phyloP scores from a whole-genome alignment of 331 rosid species.

The Quercus lobata region DNA sequence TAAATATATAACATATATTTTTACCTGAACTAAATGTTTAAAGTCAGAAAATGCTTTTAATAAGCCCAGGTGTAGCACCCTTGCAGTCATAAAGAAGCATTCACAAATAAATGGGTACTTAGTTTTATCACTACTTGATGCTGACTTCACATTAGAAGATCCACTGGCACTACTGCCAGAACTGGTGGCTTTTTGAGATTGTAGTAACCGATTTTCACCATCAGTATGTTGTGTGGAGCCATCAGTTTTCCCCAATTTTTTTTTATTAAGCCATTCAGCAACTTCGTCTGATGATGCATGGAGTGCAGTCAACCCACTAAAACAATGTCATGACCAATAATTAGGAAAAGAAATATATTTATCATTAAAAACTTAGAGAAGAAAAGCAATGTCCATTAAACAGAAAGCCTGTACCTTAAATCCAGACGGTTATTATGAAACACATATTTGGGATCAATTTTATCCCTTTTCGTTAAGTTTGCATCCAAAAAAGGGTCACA shows the following conservation, averaged over 20 bases:
- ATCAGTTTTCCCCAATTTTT: slow-evolving; percentile 34
- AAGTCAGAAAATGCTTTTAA: slow-evolving; percentile 93
- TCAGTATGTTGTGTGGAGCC: slow-evolving; percentile 36
- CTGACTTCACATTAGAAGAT: slow-evolving; percentile 34
- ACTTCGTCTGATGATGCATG: slow-evolving; percentile 97
- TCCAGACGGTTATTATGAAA: slow-evolving; percentile 72
- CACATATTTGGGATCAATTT: slow-evolving; percentile 87
- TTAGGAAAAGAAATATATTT: slow-evolving; percentile 24
- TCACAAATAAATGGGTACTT: slow-evolving; percentile 89
- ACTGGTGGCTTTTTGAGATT: slow-evolving; percentile 88
- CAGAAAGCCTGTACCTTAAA: slow-evolving; percentile 57
- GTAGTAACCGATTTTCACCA: slow-evolving; percentile 62
- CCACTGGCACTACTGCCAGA: slow-evolving; percentile 61
- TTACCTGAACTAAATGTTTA: slow-evolving; percentile 97
- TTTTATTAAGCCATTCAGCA: slow-evolving; percentile 70
- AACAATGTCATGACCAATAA: slow-evolving; percentile 30
- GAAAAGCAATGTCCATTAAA: slow-evolving; percentile 1
- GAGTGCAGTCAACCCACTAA: slow-evolving; percentile 94
- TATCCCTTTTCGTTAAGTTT: slow-evolving; percentile 77
- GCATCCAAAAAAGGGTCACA: slow-evolving; percentile 96
- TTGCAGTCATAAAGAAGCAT: slow-evolving; percentile 98
- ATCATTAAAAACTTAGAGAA: neutral
- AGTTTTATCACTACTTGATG: slow-evolving; percentile 44
- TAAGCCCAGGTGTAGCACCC: slow-evolving; percentile 94
- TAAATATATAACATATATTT: neutral